Base-by-base conservation (phyloP, 78 protist genomes). In the Diacronema lutheri region DNA sequence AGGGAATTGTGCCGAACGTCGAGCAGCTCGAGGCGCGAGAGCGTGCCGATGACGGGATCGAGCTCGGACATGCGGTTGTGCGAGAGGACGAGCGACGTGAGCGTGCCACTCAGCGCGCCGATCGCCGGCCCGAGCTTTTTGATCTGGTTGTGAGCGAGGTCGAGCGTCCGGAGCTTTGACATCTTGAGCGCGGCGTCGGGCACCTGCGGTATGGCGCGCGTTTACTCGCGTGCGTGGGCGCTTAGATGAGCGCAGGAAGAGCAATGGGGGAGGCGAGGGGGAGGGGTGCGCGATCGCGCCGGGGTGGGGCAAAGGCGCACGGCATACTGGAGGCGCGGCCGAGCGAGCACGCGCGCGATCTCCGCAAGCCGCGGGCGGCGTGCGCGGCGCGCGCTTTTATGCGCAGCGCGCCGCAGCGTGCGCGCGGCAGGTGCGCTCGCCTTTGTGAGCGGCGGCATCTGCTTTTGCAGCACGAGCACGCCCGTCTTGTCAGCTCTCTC, bases 401-500 rank as follows among this genome's bases (percentile, higher is more conserved):
- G n/a, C n/a, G n/a, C n/a, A n/a, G n/a, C n/a, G n/a, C n/a, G n/a
- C n/a, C n/a, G n/a, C n/a, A n/a, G n/a, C n/a, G n/a, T n/a, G n/a
- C n/a, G n/a, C n/a, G n/a, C n/a, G n/a, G n/a, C n/a, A n/a, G n/a
- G n/a, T n/a, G n/a, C n/a, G n/a, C n/a, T n/a, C n/a, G n/a, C n/a
- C 7, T 44, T 44, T 3, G 50, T 44, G 50, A 44, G 50, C 50
- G 50, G 16, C 50, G 50, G 50, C 50, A 44, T 7, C 50, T 44
- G 50, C 50, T 44, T 44, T 44, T 33, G 73, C 37, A 65, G 73
- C 46, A 33, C 73, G 29, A 65, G 23, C 41, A 65, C 73, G 41
- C 73, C 73, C 73, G 73, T 65, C 73, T 65, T 65, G 44, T 65
- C 73, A 29, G 73, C 73, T 23, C 73, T 40, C 73, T 65, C 73